phyloP scores from a whole-genome alignment of 345 rosid species.

The Nasturtium officinale region DNA sequence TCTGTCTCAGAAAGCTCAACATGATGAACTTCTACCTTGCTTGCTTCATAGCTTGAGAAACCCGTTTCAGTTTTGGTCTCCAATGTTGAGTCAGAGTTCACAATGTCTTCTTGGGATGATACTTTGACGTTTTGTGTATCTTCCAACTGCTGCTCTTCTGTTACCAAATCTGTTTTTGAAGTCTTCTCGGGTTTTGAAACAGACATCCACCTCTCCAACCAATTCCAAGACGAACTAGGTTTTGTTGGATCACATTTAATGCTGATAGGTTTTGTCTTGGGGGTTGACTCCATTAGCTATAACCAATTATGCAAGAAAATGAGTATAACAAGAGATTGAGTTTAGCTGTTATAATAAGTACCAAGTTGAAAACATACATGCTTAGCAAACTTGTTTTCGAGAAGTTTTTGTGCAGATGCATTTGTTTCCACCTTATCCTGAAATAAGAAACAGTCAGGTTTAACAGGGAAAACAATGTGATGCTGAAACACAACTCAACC shows the following conservation, averaged over 20 bases:
- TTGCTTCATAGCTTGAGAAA: conserved; percentile 44
- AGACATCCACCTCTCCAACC: conserved; percentile 98
- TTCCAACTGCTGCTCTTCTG: conserved; percentile 49
- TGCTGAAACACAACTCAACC: neutral
- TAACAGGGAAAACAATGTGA: neutral
- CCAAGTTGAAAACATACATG: conserved; percentile 54
- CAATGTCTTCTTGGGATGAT: conserved; percentile 44
- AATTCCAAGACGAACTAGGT: conserved; percentile 83
- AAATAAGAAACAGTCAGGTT: conserved; percentile 35
- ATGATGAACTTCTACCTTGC: conserved; percentile 33
- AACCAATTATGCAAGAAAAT: conserved; percentile 32
- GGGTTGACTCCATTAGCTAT: conserved; percentile 82
- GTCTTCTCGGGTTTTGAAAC: conserved; percentile 56
- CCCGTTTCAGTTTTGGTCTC: conserved; percentile 49
- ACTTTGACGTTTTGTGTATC: conserved; percentile 38
- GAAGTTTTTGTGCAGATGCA: conserved; percentile 67
- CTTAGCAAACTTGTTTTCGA: conserved; percentile 77
- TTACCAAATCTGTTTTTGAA: conserved; percentile 32
- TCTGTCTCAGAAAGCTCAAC: conserved; percentile 48
- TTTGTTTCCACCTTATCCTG: conserved; percentile 58
- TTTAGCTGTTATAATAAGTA: conserved; percentile 7
- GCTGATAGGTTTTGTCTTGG: conserved; percentile 61
- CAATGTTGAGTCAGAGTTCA: conserved; percentile 41
- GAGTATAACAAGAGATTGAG: neutral
- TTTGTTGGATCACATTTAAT: conserved; percentile 84